phyloP scores from a whole-genome alignment of 129 eudicot species.

The Scalesia atractyloides region DNA sequence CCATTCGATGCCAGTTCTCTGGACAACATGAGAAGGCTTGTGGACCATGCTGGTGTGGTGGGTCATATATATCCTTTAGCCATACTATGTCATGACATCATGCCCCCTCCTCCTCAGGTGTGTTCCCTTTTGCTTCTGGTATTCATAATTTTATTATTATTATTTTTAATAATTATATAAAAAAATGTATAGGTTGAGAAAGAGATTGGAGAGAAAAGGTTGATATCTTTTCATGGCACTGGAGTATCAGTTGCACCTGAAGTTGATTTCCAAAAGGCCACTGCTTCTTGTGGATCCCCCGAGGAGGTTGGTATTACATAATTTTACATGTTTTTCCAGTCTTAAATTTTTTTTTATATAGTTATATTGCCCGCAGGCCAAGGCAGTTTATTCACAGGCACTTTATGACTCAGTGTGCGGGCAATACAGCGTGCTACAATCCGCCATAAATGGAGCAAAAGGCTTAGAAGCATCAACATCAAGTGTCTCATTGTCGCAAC shows the following conservation, averaged over 20 bases:
- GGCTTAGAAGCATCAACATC: slow-evolving; percentile 78
- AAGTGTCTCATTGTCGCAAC: slow-evolving; percentile 60
- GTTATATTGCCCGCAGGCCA: slow-evolving; percentile 59
- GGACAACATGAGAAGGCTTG: slow-evolving; percentile 95
- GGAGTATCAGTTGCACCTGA: slow-evolving; percentile 80
- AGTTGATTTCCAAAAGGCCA: slow-evolving; percentile 51
- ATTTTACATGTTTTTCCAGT: background rate
- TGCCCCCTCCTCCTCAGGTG: slow-evolving; percentile 99
- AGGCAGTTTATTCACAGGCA: slow-evolving; percentile 60
- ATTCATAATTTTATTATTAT: background rate
- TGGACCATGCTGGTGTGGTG: slow-evolving; percentile 85
- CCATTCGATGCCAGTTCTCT: slow-evolving; percentile 83
- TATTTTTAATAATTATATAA: background rate
- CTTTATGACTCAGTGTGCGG: slow-evolving; percentile 64
- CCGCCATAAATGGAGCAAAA: slow-evolving; percentile 76
- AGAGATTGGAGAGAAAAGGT: slow-evolving; percentile 92
- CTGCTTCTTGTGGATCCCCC: slow-evolving; percentile 49
- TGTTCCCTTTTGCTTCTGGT: slow-evolving; percentile 12
- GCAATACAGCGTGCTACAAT: slow-evolving; percentile 78
- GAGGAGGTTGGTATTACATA: slow-evolving; percentile 65
- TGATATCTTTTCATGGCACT: slow-evolving; percentile 76
- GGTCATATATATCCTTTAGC: slow-evolving; percentile 90
- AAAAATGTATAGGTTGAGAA: slow-evolving; percentile 67
- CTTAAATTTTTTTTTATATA: background rate
- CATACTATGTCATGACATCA: slow-evolving; percentile 79